These are phyloP conservation scores for Eucalyptus polyanthemos DNA, from an alignment of 345 rosid species.

Conservation along the genomic window DNA sequence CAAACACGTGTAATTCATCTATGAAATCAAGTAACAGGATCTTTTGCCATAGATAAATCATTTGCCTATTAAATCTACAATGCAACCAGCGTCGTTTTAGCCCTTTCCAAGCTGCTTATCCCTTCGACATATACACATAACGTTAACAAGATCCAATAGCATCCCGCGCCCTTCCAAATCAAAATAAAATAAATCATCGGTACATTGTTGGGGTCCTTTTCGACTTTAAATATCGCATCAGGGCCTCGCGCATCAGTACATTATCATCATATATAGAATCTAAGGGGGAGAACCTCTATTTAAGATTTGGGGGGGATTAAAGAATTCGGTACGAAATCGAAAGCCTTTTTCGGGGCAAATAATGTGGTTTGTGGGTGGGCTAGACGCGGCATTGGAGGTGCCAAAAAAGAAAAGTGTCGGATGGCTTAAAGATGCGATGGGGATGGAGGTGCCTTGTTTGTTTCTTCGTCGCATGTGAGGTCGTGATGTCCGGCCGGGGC, in stretches of 20 bases:
- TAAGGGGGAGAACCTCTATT: not conserved
- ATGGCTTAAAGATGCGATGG: not conserved
- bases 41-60: not conserved
- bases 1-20: not conserved
- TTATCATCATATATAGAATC: not conserved
- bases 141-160: not conserved
- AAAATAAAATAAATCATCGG: not conserved
- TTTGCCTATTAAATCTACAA: not conserved
- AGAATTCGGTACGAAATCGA: not conserved
- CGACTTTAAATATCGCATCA: not conserved
- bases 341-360: not conserved
- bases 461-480: not conserved
- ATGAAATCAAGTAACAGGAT: not conserved
- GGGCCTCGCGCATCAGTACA: not conserved
- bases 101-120: not conserved
- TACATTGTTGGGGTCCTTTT: accelerated
- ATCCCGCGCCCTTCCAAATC: not conserved
- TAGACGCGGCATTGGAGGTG: not conserved
- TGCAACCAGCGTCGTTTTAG: not conserved
- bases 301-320: not conserved
- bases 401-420: not conserved
- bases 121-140: not conserved
- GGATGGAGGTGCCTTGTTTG: not conserved
- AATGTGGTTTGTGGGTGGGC: not conserved
- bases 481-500: not conserved